Conservation (phyloP, 2,329 filamentous ascomycete genomes). For the Scedosporium minutisporum region DNA sequence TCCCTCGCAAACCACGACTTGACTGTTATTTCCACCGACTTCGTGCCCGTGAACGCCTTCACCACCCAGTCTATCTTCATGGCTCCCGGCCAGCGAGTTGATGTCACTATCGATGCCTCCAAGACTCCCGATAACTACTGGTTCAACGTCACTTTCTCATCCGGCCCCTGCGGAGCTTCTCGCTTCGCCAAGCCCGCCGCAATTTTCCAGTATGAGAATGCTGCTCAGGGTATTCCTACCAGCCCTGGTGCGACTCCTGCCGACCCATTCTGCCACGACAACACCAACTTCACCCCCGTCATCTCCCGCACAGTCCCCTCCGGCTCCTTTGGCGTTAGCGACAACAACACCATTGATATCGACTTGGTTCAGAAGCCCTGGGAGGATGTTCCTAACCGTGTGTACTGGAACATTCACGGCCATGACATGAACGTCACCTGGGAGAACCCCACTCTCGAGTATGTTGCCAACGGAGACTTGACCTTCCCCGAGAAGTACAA, state of each 20-base stretch:
- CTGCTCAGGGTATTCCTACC: slow-evolving; percentile 19
- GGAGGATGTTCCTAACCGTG: slow-evolving; percentile 13
- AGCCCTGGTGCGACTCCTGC: slow-evolving; percentile 16
- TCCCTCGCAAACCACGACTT: slow-evolving; percentile 52
- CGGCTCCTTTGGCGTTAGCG: slow-evolving; percentile 16
- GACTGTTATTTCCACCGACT: slow-evolving; percentile 56
- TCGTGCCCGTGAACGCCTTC: slow-evolving; percentile 53
- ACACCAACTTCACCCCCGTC: slow-evolving; percentile 16
- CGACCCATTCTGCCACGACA: slow-evolving; percentile 14
- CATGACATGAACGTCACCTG: slow-evolving; percentile 27
- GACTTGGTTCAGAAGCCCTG: slow-evolving; percentile 11
- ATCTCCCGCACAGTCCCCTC: slow-evolving; percentile 16
- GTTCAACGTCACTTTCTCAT: slow-evolving; percentile 25
- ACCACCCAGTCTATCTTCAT: slow-evolving; percentile 50
- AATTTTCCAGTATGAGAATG: slow-evolving; percentile 28
- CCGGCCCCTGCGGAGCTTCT: slow-evolving; percentile 21
- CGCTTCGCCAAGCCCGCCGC: slow-evolving; percentile 20
- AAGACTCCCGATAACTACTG: slow-evolving; percentile 18
- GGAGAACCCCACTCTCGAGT: slow-evolving; percentile 27
- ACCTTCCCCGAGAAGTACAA: slow-evolving; percentile 13
- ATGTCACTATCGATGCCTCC: slow-evolving; percentile 27
- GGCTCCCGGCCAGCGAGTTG: slow-evolving; percentile 42
- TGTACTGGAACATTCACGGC: slow-evolving; percentile 24
- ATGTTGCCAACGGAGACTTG: slow-evolving; percentile 13
- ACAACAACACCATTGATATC: slow-evolving; percentile 16